phyloP scores from a whole-genome alignment of 2,329 filamentous ascomycete genomes.

The Penicillium sp. region DNA sequence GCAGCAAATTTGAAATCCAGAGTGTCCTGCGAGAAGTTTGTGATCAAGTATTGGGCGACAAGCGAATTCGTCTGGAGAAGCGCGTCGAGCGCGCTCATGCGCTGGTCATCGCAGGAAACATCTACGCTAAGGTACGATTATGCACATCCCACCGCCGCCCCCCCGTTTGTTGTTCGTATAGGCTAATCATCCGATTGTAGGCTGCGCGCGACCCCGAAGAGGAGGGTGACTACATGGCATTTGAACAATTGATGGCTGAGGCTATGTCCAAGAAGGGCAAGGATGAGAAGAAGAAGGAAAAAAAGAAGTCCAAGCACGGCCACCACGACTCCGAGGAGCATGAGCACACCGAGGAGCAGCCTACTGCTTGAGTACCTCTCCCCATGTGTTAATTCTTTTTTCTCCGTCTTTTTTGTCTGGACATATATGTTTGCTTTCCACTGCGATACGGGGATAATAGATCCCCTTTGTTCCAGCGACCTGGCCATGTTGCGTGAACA shows the following conservation, averaged over 20 bases:
- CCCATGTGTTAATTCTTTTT: neutral
- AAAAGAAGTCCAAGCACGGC: constrained; percentile 50
- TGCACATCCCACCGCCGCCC: neutral
- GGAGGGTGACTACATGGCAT: constrained; percentile 97
- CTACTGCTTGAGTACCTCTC: constrained; percentile 10
- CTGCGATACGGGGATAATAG: neutral
- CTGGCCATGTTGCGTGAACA: neutral
- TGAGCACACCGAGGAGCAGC: constrained; percentile 9
- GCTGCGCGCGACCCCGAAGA: constrained; percentile 87
- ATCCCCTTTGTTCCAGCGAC: constrained; percentile 6
- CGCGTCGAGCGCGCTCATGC: constrained; percentile 87
- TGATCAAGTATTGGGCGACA: constrained; percentile 77
- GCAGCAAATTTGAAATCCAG: constrained; percentile 97
- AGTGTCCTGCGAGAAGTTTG: constrained; percentile 92
- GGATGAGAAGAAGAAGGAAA: constrained; percentile 69
- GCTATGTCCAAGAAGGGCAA: constrained; percentile 91
- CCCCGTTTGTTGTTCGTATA: neutral
- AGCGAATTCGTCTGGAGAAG: constrained; percentile 78
- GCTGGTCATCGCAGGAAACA: constrained; percentile 80
- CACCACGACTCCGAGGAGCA: constrained; percentile 21
- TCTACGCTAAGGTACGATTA: constrained; percentile 74
- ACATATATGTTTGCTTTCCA: constrained; percentile 14
- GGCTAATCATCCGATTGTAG: constrained; percentile 47
- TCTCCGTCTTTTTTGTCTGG: constrained; percentile 3
- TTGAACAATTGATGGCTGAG: constrained; percentile 96